Conservation (phyloP, 2,329 filamentous ascomycete genomes). For the Beauveria brongniartii region DNA sequence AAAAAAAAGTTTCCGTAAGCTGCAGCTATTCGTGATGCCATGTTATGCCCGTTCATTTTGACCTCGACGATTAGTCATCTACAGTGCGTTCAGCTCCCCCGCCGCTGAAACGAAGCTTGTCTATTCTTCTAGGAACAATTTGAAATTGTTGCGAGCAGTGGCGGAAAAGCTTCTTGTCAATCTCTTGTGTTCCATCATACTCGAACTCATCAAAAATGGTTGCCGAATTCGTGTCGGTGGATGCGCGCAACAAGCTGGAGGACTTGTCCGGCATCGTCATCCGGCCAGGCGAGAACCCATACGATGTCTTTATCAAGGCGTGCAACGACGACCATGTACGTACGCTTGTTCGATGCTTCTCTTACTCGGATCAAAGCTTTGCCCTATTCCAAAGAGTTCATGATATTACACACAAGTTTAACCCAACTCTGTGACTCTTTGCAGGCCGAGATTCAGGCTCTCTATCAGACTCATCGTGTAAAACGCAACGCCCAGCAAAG, state of each 20-base stretch:
- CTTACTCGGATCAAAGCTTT: background rate
- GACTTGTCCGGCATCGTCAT: conserved; percentile 45
- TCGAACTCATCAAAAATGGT: background rate
- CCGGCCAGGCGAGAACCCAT: conserved; percentile 59
- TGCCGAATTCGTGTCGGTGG: conserved; percentile 28
- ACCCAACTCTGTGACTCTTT: background rate
- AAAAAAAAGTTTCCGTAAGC: background rate
- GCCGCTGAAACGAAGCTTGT: background rate
- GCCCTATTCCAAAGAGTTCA: background rate
- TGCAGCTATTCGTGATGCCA: background rate
- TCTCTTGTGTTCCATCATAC: background rate
- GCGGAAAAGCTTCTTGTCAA: background rate
- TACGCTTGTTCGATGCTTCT: background rate
- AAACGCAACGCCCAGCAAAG: conserved; percentile 71
- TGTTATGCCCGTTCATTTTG: background rate
- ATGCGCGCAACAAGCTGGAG: conserved; percentile 43
- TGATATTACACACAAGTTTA: background rate
- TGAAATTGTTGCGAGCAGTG: background rate
- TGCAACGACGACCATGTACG: conserved; percentile 61
- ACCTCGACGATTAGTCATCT: conserved; percentile 3
- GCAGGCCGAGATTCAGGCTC: conserved; percentile 58
- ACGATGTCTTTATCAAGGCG: conserved; percentile 61
- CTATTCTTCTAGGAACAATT: no score
- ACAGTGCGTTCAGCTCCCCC: background rate
- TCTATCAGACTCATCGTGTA: conserved; percentile 66